Percentiles rank a stretch among this genome's conserved stretches.
These are phyloP conservation scores for Boletus coccyginus DNA, from an alignment of 768 basidiomycete species.

Conservation along the genomic window DNA sequence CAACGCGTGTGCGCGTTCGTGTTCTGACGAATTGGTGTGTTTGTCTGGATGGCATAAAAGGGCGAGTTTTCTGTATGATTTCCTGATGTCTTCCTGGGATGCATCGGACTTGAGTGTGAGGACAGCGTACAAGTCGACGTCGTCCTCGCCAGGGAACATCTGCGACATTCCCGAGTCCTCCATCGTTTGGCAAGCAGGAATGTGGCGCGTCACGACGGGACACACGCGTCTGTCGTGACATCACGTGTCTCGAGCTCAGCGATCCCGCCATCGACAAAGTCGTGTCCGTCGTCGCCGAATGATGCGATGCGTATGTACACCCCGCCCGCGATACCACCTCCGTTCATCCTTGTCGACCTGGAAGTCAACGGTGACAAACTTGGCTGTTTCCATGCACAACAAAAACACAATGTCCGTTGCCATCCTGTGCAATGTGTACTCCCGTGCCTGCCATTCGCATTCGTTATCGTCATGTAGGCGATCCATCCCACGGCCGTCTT, in stretches of 20 bases:
- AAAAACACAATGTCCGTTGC: conserved; percentile 2
- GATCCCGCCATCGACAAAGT: not conserved
- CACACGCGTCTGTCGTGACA: conserved; percentile 4
- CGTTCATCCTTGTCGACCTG: not conserved
- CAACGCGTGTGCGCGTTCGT: conserved; percentile 64
- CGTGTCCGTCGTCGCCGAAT: not conserved
- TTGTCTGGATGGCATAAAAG: conserved; percentile 91
- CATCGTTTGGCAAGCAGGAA: conserved; percentile 40
- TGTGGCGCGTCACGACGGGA: conserved; percentile 3
- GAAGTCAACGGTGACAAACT: not conserved
- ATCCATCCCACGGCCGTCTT: not conserved
- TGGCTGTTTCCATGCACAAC: not conserved
- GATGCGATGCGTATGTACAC: no score
- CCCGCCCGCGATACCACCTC: not conserved
- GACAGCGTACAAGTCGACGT: conserved; percentile 76
- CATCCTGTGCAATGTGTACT: not conserved
- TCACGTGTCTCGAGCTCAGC: conserved; percentile 1
- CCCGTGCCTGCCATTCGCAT: not conserved
- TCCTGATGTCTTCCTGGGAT: conserved; percentile 67
- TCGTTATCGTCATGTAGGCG: not conserved
- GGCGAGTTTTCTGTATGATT: conserved; percentile 82
- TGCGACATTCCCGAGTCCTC: conserved; percentile 66
- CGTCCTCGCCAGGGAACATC: conserved; percentile 74
- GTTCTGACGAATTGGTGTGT: conserved; percentile 57
- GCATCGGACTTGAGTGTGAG: conserved; percentile 57